Percentiles rank a stretch among this genome's conserved stretches.
phyloP scores from a whole-genome alignment of 352 stramenopile species.

The Globisporangium lucens region DNA sequence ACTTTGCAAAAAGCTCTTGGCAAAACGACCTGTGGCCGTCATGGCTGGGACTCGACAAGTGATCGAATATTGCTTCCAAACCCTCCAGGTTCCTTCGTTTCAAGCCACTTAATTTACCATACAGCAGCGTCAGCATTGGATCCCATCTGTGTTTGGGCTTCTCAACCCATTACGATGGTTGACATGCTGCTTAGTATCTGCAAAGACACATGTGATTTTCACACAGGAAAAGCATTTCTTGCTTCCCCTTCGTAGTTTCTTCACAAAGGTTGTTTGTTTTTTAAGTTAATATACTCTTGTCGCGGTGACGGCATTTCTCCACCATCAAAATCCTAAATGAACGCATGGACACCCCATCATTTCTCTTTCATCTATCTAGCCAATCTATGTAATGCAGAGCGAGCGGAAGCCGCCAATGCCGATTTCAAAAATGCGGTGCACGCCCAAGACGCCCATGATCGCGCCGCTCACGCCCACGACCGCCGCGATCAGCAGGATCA shows the following conservation, averaged over 20 bases:
- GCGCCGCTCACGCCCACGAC: conserved; percentile 68
- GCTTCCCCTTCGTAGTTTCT: neutral
- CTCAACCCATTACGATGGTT: no score
- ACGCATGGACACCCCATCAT: no score
- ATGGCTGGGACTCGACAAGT: no score
- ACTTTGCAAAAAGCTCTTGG: no score
- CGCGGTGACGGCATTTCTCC: neutral
- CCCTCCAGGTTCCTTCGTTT: no score
- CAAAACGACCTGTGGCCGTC: no score
- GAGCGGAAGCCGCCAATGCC: conserved; percentile 74
- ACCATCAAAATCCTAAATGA: neutral
- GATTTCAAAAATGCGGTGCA: conserved; percentile 49
- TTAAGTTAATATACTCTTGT: conserved; percentile 4
- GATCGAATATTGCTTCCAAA: neutral
- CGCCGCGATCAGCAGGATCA: conserved; percentile 71
- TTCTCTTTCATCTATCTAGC: neutral
- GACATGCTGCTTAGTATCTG: no score
- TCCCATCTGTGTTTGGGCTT: no score
- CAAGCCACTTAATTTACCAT: no score
- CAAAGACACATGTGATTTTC: no score
- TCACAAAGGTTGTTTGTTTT: neutral
- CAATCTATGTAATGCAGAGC: conserved; percentile 38
- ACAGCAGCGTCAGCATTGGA: no score
- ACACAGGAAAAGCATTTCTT: no score
- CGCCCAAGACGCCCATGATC: conserved; percentile 73